Conservation (phyloP, 106 monocot genomes). For the Vanilla planifolia region DNA sequence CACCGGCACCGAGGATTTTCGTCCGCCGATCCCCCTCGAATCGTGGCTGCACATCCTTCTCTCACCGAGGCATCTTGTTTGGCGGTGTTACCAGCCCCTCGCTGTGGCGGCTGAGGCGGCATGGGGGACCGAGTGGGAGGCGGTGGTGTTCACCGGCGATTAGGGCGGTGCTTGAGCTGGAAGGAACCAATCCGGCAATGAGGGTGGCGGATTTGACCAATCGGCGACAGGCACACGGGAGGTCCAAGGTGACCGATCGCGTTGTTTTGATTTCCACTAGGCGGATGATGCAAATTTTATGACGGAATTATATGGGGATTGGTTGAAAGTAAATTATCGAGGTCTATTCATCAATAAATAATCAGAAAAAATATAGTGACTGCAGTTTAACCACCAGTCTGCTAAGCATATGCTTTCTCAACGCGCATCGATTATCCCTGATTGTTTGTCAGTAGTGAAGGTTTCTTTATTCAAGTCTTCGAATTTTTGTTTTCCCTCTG, state of each 20-base stretch:
- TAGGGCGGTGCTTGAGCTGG: slow-evolving; percentile 31
- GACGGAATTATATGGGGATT: neutral
- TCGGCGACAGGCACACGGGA: neutral
- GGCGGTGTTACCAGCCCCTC: slow-evolving; percentile 1
- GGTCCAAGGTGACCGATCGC: slow-evolving; percentile 25
- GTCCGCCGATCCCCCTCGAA: neutral
- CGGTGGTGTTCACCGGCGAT: slow-evolving; percentile 4
- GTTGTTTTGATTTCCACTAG: neutral
- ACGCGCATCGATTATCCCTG: no score
- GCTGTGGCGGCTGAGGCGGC: slow-evolving; percentile 1
- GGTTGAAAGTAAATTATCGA: no score
- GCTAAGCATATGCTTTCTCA: no score
- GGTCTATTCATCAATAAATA: neutral
- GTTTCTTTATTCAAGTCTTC: no score
- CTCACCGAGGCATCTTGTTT: slow-evolving; percentile 7
- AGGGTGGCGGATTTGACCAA: neutral
- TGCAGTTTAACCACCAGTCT: neutral
- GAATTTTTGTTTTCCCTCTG: neutral
- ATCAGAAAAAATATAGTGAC: neutral
- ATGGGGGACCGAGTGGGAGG: neutral
- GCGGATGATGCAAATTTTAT: neutral
- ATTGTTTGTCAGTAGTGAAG: no score
- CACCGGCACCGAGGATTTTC: slow-evolving; percentile 1
- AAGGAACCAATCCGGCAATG: slow-evolving; percentile 15
- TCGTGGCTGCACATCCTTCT: slow-evolving; percentile 6